Evolutionary conservation across 1,284 basidiomycete genomes (phyloP).

Genomic region (Microbotryum lychnidis-dioicae): DNA sequence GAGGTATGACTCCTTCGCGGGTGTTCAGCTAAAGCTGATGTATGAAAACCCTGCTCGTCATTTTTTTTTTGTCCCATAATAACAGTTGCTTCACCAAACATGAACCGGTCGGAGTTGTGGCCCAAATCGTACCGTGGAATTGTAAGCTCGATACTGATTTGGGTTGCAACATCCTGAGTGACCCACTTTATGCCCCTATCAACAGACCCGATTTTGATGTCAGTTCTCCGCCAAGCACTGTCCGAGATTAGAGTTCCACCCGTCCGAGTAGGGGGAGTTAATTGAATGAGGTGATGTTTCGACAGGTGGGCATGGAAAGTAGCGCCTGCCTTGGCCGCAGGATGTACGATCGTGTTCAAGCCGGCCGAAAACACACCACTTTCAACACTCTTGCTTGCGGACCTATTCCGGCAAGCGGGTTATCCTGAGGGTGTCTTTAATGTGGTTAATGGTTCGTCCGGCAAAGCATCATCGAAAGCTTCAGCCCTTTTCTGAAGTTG

Average conservation of each 20-base stretch:
- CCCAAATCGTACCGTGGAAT: slow-evolving; percentile 33
- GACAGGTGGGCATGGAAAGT: slow-evolving; percentile 34
- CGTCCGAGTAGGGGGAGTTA: not conserved
- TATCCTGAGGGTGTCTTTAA: slow-evolving; percentile 38
- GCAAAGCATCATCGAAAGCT: too few species aligned
- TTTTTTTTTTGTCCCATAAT: slow-evolving; percentile 20
- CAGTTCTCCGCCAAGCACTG: not conserved
- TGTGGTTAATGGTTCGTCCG: slow-evolving; percentile 32
- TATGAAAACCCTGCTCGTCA: slow-evolving; percentile 36
- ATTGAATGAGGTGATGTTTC: too few species aligned
- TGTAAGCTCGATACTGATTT: slow-evolving; percentile 19
- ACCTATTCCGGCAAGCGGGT: slow-evolving; percentile 33
- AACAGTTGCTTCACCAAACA: slow-evolving; percentile 34
- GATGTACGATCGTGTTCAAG: slow-evolving; percentile 37
- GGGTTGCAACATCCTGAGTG: not conserved
- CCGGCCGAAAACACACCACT: slow-evolving; percentile 37
- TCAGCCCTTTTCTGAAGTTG: too few species aligned
- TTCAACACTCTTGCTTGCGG: slow-evolving; percentile 26
- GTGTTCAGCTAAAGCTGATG: slow-evolving; percentile 10
- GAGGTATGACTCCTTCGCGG: too few species aligned
- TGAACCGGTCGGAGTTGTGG: slow-evolving; percentile 41
- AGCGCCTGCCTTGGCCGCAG: slow-evolving; percentile 36
- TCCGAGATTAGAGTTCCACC: not conserved
- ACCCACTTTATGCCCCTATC: not conserved
- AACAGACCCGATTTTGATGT: slow-evolving; percentile 13